Base-by-base conservation (phyloP, 345 rosid species). In the Salix suchowensis region DNA sequence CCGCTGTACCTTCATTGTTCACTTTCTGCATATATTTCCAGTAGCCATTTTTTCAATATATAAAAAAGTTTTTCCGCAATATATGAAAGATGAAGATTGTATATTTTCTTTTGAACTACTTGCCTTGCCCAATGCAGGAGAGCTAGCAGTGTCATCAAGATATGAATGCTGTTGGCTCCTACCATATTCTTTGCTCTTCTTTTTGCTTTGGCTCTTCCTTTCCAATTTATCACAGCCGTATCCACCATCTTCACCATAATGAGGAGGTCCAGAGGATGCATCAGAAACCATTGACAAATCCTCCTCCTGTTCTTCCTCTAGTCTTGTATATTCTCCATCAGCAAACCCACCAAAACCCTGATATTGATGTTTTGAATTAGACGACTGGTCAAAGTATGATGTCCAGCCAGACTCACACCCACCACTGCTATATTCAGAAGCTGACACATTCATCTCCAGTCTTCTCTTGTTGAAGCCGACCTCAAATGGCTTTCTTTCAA, bases 351-450 rank as follows among this genome's bases (percentile, higher is more conserved):
- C 80, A 61, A 74, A 79, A 11, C 71, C 70, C 46, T 81, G 76
- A 61, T 74, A 82, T 13, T 77, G 79, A 26, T 76, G 66, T 62
- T 78, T 71, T 8, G 88, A 82, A 60, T 68, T 23, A 68, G 87
- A 86, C 52, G 97, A 88, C 71, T 91, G 88, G 75, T 91, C 87
- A 23, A 93, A 86, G 85, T 91, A 91, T 69, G 70, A 39, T 46
- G 98, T 93, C 98, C 98, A 93, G 44, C 98, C 92, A 72, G 98
- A 93, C 73, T 93, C 94, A 67, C 96, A 91, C 4, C 84, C 94
- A 60, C 91, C 85, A 23, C 81, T 68, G 24, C 88, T 84, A 46
- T 87, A 84, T 37, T 84, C 87, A 65, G 95, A 86, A 78, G 85
- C 85, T 54, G 96, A 79, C 52, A 84, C 39, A 79, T 89, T 80